A percentile compares a stretch with the other conserved stretches of the same genome.
Evolutionary conservation across 2,329 filamentous ascomycete species (phyloP).

Genomic region (Colletotrichum incanum): DNA sequence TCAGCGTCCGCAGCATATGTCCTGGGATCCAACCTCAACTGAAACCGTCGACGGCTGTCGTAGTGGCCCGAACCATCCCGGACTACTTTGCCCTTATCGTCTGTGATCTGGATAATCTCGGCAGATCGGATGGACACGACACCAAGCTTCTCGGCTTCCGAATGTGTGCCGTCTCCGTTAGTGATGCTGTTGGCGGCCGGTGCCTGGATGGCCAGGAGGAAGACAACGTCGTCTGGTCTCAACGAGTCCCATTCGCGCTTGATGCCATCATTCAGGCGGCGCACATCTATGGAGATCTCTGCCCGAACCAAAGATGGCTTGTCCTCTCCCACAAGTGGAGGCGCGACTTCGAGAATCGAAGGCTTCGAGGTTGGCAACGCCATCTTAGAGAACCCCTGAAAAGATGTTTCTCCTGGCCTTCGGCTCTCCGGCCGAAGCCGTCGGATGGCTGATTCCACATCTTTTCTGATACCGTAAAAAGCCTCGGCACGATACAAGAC

Average conservation of each 20-base stretch:
- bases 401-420: slow-evolving; percentile 77
- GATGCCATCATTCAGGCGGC: slow-evolving; percentile 81
- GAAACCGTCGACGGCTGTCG: slow-evolving; percentile 80
- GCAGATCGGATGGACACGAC: slow-evolving; percentile 83
- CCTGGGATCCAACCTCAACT: slow-evolving; percentile 85
- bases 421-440: slow-evolving; percentile 80
- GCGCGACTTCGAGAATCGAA: slow-evolving; percentile 88
- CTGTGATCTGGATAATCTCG: slow-evolving; percentile 87
- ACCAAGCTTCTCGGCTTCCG: slow-evolving; percentile 74
- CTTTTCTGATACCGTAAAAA: slow-evolving; percentile 93
- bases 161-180: slow-evolving; percentile 66
- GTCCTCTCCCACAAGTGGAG: slow-evolving; percentile 85
- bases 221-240: slow-evolving; percentile 89
- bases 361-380: slow-evolving; percentile 89
- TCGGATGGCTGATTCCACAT: slow-evolving; percentile 87
- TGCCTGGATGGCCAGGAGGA: slow-evolving; percentile 83
- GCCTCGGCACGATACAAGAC: slow-evolving; percentile 90
- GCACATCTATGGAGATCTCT: slow-evolving; percentile 88
- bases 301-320: slow-evolving; percentile 88
- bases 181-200: slow-evolving; percentile 65
- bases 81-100: slow-evolving; percentile 85
- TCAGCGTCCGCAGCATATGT: slow-evolving; percentile 86
- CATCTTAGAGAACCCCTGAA: slow-evolving; percentile 92
- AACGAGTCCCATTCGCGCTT: slow-evolving; percentile 92
- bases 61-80: slow-evolving; percentile 74